Base-by-base conservation (phyloP, 371 early-diverging fungal species). In the Syncephalastrum racemosum region DNA sequence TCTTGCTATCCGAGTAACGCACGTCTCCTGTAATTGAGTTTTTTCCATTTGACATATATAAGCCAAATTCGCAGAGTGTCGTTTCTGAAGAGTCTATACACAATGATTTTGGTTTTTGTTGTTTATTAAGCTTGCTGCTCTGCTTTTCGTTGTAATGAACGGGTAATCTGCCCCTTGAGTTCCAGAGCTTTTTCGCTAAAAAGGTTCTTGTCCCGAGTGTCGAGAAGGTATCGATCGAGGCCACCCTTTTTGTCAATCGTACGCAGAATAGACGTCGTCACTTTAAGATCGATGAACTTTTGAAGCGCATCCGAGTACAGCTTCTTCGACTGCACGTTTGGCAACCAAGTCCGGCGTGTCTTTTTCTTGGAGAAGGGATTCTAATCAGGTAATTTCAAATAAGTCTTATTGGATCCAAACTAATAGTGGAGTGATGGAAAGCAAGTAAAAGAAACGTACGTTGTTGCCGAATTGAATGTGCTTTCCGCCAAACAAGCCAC, bases 171-270 rank as follows among this genome's bases (percentile, higher is more conserved):
- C n/a, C 53, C 48, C 63, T 83, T 82, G 54, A 86, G 60, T 39
- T 68, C 58, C n/a, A 79, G 4, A 1, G 84, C 89, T 51, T 74
- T 71, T 46, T 73, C 67, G 52, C 83, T 82, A 31, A 60, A 79
- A 41, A 89, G 70, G 23, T 88, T 83, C 58, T 86, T 79, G 51
- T 87, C 84, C 40, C 74, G 82, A 19, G 91, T 90, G 25, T 79
- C 77, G 46, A 91, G 71, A 48, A 93, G 63, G 60, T 91, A 93
- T 48, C 77, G 80, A 63, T 93, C 93, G 22, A 93, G 68, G 8
- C 93, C 93, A 31, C 93, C 93, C 78, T 91, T 91, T 70, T 91
- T 89, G 64, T 91, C 91, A 36, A 93, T 90, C 1, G 91, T 89
- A 31, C 91, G 85, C 16, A 91, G 67, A 4, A 89, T 87, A 4